phyloP scores from a whole-genome alignment of 1,139 yeast species.

The Meyerozyma carpophila region DNA sequence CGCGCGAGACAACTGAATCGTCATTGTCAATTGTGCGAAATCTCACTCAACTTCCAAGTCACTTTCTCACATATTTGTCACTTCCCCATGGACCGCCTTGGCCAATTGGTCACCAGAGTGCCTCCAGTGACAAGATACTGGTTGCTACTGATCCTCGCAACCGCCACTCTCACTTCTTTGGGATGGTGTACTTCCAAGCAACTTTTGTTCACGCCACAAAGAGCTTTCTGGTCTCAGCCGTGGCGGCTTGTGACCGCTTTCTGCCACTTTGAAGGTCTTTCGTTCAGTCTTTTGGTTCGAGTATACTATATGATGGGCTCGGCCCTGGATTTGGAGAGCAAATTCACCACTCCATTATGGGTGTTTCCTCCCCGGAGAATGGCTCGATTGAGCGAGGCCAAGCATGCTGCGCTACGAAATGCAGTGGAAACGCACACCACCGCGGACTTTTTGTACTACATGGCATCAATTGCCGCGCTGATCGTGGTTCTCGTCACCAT shows the following conservation, averaged over 20 bases:
- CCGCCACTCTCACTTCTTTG: constrained; percentile 14
- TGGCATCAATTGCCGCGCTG: constrained; percentile 20
- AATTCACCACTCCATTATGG: constrained; percentile 7
- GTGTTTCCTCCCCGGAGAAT: constrained; percentile 17
- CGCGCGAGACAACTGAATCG: too few relatives aligned
- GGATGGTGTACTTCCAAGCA: constrained; percentile 11
- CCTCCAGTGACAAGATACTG: constrained; percentile 34
- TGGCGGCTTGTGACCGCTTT: constrained; percentile 37
- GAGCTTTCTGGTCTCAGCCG: constrained; percentile 23
- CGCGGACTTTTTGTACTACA: constrained; percentile 27
- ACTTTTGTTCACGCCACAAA: constrained; percentile 20
- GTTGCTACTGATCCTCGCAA: constrained; percentile 17
- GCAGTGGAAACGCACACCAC: constrained; percentile 16
- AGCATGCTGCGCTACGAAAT: constrained; percentile 11
- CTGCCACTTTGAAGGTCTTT: constrained; percentile 26
- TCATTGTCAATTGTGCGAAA: not conserved
- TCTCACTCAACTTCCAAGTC: not conserved
- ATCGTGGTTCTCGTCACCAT: constrained; percentile 15
- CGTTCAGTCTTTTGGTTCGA: constrained; percentile 15
- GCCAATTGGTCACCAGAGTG: constrained; percentile 9
- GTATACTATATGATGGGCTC: constrained; percentile 15
- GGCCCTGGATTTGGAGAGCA: constrained; percentile 17
- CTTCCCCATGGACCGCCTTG: constrained; percentile 9
- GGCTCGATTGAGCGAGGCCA: constrained; percentile 12
- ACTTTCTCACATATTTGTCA: not conserved